phyloP scores from a whole-genome alignment of 2,329 filamentous ascomycete genomes.

The Colletotrichum eremochloae region DNA sequence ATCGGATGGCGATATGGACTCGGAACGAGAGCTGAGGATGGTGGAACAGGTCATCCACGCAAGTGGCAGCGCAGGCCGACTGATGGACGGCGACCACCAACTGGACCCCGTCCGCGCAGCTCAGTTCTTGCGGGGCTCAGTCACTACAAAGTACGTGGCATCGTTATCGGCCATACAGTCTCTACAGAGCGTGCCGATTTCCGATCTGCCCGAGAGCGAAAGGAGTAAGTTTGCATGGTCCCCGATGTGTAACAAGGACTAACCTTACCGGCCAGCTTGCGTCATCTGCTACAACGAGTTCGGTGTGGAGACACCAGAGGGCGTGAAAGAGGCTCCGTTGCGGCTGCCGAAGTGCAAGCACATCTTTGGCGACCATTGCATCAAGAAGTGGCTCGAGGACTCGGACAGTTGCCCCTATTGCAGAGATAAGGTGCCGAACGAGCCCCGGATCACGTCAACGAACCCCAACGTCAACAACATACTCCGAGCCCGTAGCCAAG shows the following conservation, averaged over 20 bases:
- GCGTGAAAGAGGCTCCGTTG: constrained; percentile 67
- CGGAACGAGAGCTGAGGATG: constrained; percentile 32
- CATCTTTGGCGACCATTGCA: constrained; percentile 73
- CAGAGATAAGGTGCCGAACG: constrained; percentile 70
- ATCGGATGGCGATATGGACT: constrained; percentile 24
- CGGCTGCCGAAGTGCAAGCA: constrained; percentile 74
- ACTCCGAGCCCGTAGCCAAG: constrained; percentile 2
- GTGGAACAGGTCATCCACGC: constrained; percentile 37
- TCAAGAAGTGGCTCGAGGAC: constrained; percentile 75
- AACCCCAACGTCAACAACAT: constrained; percentile 10
- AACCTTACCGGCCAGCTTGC: constrained; percentile 59
- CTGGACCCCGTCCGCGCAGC: constrained; percentile 54
- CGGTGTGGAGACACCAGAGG: constrained; percentile 69
- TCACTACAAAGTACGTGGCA: constrained; percentile 60
- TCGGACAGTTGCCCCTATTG: constrained; percentile 75
- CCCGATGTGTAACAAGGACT: constrained; percentile 5
- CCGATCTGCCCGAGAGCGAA: constrained; percentile 60
- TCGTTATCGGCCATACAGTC: constrained; percentile 61
- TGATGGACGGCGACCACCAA: constrained; percentile 15
- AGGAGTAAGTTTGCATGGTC: constrained; percentile 56
- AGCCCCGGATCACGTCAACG: constrained; percentile 46
- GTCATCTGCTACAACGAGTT: constrained; percentile 76
- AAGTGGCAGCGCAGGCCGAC: constrained; percentile 3
- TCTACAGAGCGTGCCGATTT: constrained; percentile 61
- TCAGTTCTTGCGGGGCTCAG: constrained; percentile 61